Base-by-base conservation (phyloP, 495 filamentous ascomycete species). In the Hypoxylon intermedium region DNA sequence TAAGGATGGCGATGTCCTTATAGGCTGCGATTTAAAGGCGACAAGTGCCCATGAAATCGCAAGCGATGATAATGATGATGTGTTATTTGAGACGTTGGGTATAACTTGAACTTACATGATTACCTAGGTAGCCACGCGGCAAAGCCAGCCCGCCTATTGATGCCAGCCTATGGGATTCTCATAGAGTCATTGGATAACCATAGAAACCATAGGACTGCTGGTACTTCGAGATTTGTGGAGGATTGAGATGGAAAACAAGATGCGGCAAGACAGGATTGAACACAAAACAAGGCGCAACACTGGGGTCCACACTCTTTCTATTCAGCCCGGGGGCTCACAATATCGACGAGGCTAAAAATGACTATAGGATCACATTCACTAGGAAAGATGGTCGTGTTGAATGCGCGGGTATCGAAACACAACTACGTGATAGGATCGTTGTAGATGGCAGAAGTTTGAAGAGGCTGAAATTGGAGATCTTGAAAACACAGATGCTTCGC, bases 391-490 rank as follows among this genome's bases (percentile, higher is more conserved):
- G 7, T 43, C 42, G 6, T 28, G 18, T 13, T 16, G n/a, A 43
- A 60, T 6, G 41, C 33, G 45, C 49, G n/a, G 11, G 34, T 37
- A 20, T 28, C 15, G 20, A 23, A 37, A 40, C 26, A 56, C 23
- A 26, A 1, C 13, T 60, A 46, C 26, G 28, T 58, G 62, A 60
- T 60, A 48, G 47, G 51, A 18, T 28, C 15, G 21, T 53, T 58
- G 57, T 53, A 43, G 47, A 45, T 34, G 53, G 20, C 20, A 53
- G 53, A 59, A 63, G 48, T 31, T 48, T 53, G 52, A 66, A 67
- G 58, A 67, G 63, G 58, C 63, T 67, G 63, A 67, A 63, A 67
- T 67, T 63, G 58, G 47, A 63, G 58, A 63, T 56, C 57, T 60
- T 62, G 58, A 67, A 67, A 65, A 65, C 61, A 62, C 63, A 62